A percentile compares a stretch with the other conserved stretches of the same genome.
Conservation (phyloP, 768 basidiomycete species). For the Lactarius vividus region DNA sequence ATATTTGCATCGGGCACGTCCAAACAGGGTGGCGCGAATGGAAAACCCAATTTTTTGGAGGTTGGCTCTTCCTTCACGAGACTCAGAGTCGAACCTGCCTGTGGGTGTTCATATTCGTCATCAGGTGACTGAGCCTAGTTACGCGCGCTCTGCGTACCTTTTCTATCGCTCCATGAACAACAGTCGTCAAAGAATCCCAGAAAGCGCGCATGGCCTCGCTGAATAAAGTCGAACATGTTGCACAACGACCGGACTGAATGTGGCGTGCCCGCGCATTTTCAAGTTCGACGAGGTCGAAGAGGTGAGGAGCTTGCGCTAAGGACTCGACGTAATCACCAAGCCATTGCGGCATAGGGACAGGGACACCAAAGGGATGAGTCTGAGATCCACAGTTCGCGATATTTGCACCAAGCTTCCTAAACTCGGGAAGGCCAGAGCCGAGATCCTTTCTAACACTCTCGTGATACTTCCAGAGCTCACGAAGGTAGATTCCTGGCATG, state of each 20-base stretch:
- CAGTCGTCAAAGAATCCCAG: neutral
- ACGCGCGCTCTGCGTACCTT: neutral
- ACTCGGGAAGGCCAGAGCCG: neutral
- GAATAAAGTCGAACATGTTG: neutral
- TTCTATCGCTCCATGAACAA: neutral
- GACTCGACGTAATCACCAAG: conserved; percentile 9
- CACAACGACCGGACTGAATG: neutral
- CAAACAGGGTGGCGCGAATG: too few relatives aligned
- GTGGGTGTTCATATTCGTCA: neutral
- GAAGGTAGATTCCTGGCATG: neutral
- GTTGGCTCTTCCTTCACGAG: conserved; percentile 1
- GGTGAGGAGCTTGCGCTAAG: neutral
- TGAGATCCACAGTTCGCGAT: too few relatives aligned
- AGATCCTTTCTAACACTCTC: neutral
- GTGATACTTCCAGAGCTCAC: neutral
- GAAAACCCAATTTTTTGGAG: neutral
- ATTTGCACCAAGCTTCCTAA: neutral
- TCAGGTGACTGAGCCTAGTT: neutral
- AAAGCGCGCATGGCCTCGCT: conserved; percentile 1
- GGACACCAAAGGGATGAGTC: too few relatives aligned
- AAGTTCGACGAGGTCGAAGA: conserved; percentile 7
- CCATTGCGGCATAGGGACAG: neutral
- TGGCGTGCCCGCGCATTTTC: neutral
- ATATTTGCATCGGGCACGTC: neutral
- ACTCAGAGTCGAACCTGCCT: conserved; percentile 6